phyloP scores from a whole-genome alignment of 805 yeast species.

The Starmerella asiatica region DNA sequence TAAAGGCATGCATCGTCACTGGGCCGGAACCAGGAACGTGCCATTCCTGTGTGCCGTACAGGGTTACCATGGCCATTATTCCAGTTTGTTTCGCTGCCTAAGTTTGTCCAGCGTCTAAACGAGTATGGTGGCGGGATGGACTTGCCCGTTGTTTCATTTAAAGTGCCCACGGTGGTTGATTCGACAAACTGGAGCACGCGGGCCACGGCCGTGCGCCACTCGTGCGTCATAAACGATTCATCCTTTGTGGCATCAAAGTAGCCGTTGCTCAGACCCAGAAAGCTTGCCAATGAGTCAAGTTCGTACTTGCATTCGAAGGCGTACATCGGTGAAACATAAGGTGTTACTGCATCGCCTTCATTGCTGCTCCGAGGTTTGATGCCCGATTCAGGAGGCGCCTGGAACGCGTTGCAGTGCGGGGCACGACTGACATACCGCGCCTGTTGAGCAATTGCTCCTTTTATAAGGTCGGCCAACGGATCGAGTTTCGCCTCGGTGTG shows the following conservation, averaged over 20 bases:
- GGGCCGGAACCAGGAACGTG: slow-evolving; percentile 78
- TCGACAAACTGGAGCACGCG: slow-evolving; percentile 31
- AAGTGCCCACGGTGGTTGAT: slow-evolving; percentile 31
- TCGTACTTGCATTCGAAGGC: slow-evolving; percentile 89
- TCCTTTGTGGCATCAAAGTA: slow-evolving; percentile 40
- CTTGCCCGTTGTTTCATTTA: slow-evolving; percentile 30
- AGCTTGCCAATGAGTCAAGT: slow-evolving; percentile 72
- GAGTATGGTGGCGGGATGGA: slow-evolving; percentile 42
- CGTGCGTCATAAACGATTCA: slow-evolving; percentile 31
- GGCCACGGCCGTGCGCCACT: slow-evolving; percentile 51
- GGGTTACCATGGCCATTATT: slow-evolving; percentile 76
- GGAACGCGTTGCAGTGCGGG: slow-evolving; percentile 87
- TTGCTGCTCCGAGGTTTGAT: slow-evolving; percentile 10
- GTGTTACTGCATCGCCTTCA: slow-evolving; percentile 45
- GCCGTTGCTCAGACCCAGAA: slow-evolving; percentile 59
- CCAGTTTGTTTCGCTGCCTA: slow-evolving; percentile 71
- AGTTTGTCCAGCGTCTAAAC: slow-evolving; percentile 59
- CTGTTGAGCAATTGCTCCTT: slow-evolving; percentile 74
- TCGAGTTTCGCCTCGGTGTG: slow-evolving; percentile 6
- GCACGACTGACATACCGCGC: slow-evolving; percentile 45
- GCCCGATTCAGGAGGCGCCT: slow-evolving; percentile 48
- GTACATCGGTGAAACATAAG: slow-evolving; percentile 52
- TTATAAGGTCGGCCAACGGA: slow-evolving; percentile 38
- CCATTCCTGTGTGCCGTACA: slow-evolving; percentile 52
- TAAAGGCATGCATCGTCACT: slow-evolving; percentile 76